Base-by-base conservation (phyloP, 164 flowering plant species). In the Stephania cephalantha region DNA sequence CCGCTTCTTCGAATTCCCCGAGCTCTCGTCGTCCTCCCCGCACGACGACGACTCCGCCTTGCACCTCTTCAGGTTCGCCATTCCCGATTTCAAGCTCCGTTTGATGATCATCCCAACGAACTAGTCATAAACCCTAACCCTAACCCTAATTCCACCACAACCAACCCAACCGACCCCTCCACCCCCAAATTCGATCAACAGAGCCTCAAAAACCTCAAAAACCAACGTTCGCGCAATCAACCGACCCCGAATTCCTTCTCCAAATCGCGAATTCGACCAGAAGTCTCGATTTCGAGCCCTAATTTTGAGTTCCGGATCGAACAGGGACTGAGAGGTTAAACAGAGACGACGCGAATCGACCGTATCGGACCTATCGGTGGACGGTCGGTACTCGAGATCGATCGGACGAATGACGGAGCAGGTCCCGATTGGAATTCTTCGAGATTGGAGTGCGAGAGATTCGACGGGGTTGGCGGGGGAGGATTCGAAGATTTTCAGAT, bases 51-150 rank as follows among this genome's bases (percentile, higher is more conserved):
- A 83, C 22, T 80, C 85, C 2, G 77, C 72, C 77, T 76, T 84
- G 78, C 88, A 77, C 48, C 87, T 78, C 73, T 86, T 84, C 65
- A 88, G 65, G 46, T 72, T 79, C 82, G 84, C 86, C 87, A 84
- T 86, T 82, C 79, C 83, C 66, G 83, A 35, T 78, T 80, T 83
- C 83, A 73, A 58, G 10, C 82, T 71, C 71, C 86, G 82, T 68
- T 88, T 83, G 30, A 82, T 69, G 11, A 86, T 88, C 91, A 90
- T 89, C 80, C 48, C 55, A 68, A 77, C 53, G 61, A 78, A 50
- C 48, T 8, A 75, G 70, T 58, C 66, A 4, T 1, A 61, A 61
- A n/a, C 66, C 20, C 66, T 61, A 9, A 5, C 29, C 55, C 13
- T 10, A 50, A 50, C 55, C 55, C 55, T 50, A 50, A 50, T 50